These are phyloP conservation scores for Hypomontagnella monticulosa DNA, from an alignment of 495 filamentous ascomycete species.

Conservation along the genomic window DNA sequence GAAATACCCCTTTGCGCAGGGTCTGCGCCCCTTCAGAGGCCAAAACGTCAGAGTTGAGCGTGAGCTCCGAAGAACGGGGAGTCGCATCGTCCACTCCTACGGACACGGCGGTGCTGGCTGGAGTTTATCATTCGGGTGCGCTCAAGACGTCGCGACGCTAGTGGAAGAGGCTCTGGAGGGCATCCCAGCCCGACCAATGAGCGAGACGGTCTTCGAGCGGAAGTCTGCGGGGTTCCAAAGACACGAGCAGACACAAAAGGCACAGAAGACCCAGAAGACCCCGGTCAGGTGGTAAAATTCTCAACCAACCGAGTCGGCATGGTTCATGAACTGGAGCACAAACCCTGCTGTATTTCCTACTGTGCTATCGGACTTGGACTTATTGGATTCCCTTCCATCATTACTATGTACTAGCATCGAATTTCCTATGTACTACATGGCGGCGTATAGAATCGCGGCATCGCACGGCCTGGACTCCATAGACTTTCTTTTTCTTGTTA, in stretches of 20 bases:
- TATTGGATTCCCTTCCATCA: neutral
- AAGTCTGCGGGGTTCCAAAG: slow-evolving; percentile 38
- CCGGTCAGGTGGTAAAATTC: no score
- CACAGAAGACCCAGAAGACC: no score
- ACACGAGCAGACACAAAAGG: no score
- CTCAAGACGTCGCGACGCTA: slow-evolving; percentile 49
- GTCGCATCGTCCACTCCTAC: slow-evolving; percentile 59
- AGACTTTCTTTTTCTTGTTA: slow-evolving; percentile 16
- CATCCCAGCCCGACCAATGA: slow-evolving; percentile 44
- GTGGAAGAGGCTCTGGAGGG: slow-evolving; percentile 49
- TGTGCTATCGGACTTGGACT: neutral
- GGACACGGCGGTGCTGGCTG: slow-evolving; percentile 61
- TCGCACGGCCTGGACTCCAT: slow-evolving; percentile 18
- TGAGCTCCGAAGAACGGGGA: slow-evolving; percentile 48
- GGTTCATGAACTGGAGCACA: no score
- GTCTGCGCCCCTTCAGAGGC: slow-evolving; percentile 53
- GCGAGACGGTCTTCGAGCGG: slow-evolving; percentile 27
- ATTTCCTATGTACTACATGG: no score
- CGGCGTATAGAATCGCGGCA: neutral
- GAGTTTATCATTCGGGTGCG: slow-evolving; percentile 58
- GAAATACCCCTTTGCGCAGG: slow-evolving; percentile 59
- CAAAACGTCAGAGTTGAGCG: slow-evolving; percentile 58
- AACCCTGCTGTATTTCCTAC: neutral
- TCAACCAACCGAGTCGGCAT: no score
- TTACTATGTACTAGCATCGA: neutral